Percentiles rank a stretch among this genome's conserved stretches.
phyloP scores from a whole-genome alignment of 768 basidiomycete species.

The Kwoniella bestiolae region DNA sequence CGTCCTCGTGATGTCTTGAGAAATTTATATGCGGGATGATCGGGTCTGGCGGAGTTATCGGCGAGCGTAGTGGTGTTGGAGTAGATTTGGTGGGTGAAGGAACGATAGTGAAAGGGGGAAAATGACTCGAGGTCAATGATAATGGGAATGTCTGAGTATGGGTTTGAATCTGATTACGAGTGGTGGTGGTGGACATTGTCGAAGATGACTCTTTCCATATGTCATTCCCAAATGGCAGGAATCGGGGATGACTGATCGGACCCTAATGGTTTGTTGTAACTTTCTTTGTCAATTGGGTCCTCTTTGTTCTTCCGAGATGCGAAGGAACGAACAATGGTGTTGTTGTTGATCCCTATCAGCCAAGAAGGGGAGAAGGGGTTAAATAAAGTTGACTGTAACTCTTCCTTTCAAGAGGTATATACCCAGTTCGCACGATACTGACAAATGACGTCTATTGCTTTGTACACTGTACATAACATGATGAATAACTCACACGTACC shows the following conservation, averaged over 20 bases:
- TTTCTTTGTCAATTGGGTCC: not conserved
- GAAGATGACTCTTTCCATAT: too few species aligned
- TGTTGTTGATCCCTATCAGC: not conserved
- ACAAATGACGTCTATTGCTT: not conserved
- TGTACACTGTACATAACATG: not conserved
- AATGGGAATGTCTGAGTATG: not conserved
- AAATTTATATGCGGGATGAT: too few species aligned
- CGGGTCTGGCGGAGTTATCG: too few species aligned
- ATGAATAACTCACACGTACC: not conserved
- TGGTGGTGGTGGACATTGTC: not conserved
- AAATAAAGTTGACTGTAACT: not conserved
- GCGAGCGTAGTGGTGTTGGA: too few species aligned
- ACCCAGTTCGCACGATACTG: not conserved
- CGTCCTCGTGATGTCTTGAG: not conserved
- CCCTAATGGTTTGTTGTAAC: not conserved
- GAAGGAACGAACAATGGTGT: too few species aligned
- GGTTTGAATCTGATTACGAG: not conserved
- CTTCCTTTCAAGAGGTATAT: not conserved
- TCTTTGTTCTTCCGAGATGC: not conserved
- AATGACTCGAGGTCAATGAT: conserved; percentile 5
- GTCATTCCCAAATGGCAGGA: too few species aligned
- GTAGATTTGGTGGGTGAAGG: not conserved
- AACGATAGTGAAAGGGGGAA: conserved; percentile 4
- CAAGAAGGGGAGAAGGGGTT: not conserved
- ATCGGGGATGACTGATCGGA: not conserved